Conservation (phyloP, 1,284 basidiomycete species). For the Rhodotorula glutinis region DNA sequence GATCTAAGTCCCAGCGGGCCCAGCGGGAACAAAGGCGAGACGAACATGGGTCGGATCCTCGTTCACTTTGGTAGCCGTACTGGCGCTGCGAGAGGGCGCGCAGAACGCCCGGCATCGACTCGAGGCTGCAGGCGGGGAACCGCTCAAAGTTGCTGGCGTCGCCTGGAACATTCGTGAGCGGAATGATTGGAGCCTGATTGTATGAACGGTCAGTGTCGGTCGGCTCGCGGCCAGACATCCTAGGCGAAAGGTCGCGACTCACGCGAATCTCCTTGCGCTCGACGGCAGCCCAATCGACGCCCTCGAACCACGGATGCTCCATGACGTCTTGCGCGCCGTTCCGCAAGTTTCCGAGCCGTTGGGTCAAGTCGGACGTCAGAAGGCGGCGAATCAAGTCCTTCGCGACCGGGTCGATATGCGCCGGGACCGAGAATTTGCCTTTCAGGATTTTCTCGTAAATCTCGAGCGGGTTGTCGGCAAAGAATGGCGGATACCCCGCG, state of each 20-base stretch:
- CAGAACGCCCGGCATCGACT: conserved; percentile 42
- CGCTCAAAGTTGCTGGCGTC: conserved; percentile 45
- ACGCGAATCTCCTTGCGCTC: conserved; percentile 40
- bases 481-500: conserved; percentile 60
- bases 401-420: conserved; percentile 40
- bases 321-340: conserved; percentile 43
- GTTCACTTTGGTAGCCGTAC: conserved; percentile 21
- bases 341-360: conserved; percentile 44
- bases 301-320: conserved; percentile 45
- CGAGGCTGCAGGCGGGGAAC: conserved; percentile 39
- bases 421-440: conserved; percentile 41
- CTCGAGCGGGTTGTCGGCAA: conserved; percentile 43
- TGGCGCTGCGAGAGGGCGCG: conserved; percentile 28
- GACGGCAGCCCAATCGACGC: conserved; percentile 44
- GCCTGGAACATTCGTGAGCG: conserved; percentile 33
- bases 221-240: too few species aligned
- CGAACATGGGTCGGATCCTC: conserved; percentile 29
- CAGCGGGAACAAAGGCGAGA: neutral
- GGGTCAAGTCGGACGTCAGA: conserved; percentile 41
- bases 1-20: too few species aligned
- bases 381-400: conserved; percentile 42
- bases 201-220: too few species aligned
- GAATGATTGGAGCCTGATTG: conserved; percentile 45
- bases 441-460: conserved; percentile 45
- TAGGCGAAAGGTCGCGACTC: too few species aligned